Percentiles rank a stretch among this genome's conserved stretches.
Evolutionary conservation across 768 basidiomycete genomes (phyloP).

Genomic region (Leccinellum luteum): DNA sequence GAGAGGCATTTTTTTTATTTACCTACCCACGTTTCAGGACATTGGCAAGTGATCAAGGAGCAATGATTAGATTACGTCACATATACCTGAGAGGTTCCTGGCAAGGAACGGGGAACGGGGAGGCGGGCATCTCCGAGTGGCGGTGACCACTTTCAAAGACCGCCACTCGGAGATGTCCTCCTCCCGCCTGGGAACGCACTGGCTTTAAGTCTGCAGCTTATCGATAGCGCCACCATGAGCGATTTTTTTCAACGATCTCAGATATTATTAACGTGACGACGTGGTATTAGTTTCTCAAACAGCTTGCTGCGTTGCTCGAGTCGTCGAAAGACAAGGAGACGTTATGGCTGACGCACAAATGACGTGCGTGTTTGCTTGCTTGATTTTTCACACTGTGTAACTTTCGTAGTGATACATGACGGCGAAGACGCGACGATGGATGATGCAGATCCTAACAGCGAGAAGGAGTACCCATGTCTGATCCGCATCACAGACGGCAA

Average conservation of each 20-base stretch:
- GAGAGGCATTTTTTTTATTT: not conserved
- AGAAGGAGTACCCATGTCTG: constrained; percentile 74
- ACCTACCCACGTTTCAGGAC: not conserved
- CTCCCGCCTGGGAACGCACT: too few relatives aligned
- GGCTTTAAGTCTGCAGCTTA: constrained; percentile 41
- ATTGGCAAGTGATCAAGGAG: not conserved
- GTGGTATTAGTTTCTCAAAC: constrained; percentile 64
- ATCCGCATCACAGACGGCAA: constrained; percentile 76
- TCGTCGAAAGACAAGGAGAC: constrained; percentile 66
- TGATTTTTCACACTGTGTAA: not conserved
- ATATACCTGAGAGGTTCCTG: not conserved
- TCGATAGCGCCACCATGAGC: constrained; percentile 55
- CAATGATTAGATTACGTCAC: too few relatives aligned
- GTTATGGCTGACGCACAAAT: constrained; percentile 94
- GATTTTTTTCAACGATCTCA: not conserved
- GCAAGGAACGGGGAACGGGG: too few relatives aligned
- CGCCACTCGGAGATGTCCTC: too few relatives aligned
- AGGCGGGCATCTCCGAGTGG: too few relatives aligned
- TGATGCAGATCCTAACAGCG: constrained; percentile 28
- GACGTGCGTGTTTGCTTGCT: constrained; percentile 50
- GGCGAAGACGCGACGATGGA: constrained; percentile 62
- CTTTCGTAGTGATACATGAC: constrained; percentile 59
- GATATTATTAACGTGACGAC: not conserved
- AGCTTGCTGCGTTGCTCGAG: constrained; percentile 65
- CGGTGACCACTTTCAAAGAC: too few relatives aligned